Evolutionary conservation across 176 grass and related monocot species (phyloP).

Genomic region (Aechmea fasciata): DNA sequence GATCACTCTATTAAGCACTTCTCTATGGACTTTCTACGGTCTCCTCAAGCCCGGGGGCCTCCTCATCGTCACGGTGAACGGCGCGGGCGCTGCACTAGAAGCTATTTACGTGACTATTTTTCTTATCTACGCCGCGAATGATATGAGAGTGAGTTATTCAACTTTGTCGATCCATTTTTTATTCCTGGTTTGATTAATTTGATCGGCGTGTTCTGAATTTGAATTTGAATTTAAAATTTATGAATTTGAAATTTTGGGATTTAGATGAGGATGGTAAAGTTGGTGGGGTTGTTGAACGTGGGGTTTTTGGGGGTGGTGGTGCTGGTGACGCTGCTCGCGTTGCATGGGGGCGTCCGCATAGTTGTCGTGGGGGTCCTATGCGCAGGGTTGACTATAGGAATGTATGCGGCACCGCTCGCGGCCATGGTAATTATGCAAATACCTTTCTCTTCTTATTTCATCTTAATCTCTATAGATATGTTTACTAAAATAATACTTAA

Average conservation of each 20-base stretch:
- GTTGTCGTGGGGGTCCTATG: constrained; percentile 36
- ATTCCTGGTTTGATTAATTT: background rate
- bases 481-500: too few relatives aligned
- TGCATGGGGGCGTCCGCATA: constrained; percentile 30
- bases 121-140: constrained; percentile 1
- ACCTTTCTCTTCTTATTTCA: too few relatives aligned
- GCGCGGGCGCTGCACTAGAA: background rate
- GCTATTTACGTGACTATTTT: constrained; percentile 10
- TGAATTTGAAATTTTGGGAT: too few relatives aligned
- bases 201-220: background rate
- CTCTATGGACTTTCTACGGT: constrained; percentile 8
- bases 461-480: too few relatives aligned
- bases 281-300: constrained; percentile 34
- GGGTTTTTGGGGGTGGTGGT: constrained; percentile 41
- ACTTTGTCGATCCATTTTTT: background rate
- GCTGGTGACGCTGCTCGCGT: constrained; percentile 18
- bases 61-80: constrained; percentile 8
- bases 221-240: background rate
- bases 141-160: background rate
- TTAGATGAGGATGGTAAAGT: constrained; percentile 31
- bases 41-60: constrained; percentile 10
- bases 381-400: constrained; percentile 34
- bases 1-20: constrained; percentile 2
- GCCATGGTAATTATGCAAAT: constrained; percentile 34
- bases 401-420: constrained; percentile 61